Base-by-base conservation (phyloP, 202 grass and related monocot genomes). In the Schoenoplectus tabernaemontani region DNA sequence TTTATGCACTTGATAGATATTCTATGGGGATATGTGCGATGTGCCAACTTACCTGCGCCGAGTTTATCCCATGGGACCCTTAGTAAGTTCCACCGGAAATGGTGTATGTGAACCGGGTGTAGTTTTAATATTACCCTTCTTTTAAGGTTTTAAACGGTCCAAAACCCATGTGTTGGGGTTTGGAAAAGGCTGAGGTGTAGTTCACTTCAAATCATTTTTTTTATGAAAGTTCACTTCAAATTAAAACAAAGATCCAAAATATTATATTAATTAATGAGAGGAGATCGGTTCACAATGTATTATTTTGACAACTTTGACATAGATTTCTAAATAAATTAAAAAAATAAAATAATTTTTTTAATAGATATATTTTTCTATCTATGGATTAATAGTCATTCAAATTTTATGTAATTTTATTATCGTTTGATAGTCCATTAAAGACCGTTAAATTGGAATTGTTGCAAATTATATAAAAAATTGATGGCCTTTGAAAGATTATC, bases 131-230 rank as follows among this genome's bases (percentile, higher is more conserved):
- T 79, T 47, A n/a, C 36, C 3, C 17, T 79, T 26, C 46, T 65
- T 48, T 62, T 62, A 74, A 43, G 50, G n/a, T 53, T 82, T 83
- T 26, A 77, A 84, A 84, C 38, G 71, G 82, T 77, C 82, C 69
- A 75, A 77, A 83, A 83, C 58, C 57, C 82, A 77, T 59, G 82
- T 54, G 30, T 62, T 38, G 48, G 63, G 81, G 34, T 59, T 76
- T 36, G 81, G 67, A 32, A 66, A 76, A 83, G 67, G 22, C 32
- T 48, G 78, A 33, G 78, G 48, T 50, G 11, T 50, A 6, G 72
- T 76, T n/a, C n/a, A n/a, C n/a, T n/a, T n/a, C n/a, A n/a, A n/a
- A n/a, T n/a, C n/a, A n/a, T n/a, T n/a, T n/a, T n/a, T n/a, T n/a
- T n/a, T n/a, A n/a, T 50, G 12, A 50, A 50, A 51, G 38, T 80